phyloP scores from a whole-genome alignment of 192 early-diverging fungal species.

The Paraglomus brasilianum region DNA sequence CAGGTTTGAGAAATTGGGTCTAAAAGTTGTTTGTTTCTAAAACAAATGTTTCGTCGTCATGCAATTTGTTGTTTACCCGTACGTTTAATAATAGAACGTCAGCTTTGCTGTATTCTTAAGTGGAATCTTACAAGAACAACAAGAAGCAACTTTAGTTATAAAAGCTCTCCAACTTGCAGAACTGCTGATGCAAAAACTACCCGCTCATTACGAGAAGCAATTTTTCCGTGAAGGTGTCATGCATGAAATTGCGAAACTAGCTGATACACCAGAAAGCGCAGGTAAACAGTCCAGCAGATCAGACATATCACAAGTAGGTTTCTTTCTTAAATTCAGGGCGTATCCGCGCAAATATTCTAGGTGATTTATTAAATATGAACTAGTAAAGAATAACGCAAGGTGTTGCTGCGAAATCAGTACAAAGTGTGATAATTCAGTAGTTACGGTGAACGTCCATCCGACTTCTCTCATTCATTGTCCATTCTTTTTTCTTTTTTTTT shows the following conservation, averaged over 20 bases:
- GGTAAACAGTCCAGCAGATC: neutral
- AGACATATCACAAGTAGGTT: neutral
- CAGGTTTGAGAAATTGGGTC: no score
- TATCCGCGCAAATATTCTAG: neutral
- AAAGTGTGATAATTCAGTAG: neutral
- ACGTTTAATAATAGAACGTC: slow-evolving; percentile 29
- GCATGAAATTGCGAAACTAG: slow-evolving; percentile 56
- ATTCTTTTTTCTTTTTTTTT: no score
- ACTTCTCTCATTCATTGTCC: neutral
- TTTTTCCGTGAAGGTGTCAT: slow-evolving; percentile 79
- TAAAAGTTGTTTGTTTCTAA: no score
- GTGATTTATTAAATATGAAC: neutral
- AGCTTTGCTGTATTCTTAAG: slow-evolving; percentile 52
- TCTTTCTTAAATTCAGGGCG: neutral
- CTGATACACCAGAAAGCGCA: slow-evolving; percentile 32
- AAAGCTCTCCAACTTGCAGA: slow-evolving; percentile 62
- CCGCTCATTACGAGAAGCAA: slow-evolving; percentile 49
- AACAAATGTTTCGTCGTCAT: no score
- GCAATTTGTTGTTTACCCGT: no score
- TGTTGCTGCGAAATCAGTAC: neutral
- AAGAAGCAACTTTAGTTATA: slow-evolving; percentile 52
- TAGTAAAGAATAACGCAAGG: neutral
- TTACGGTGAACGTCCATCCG: slow-evolving; percentile 9
- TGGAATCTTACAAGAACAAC: slow-evolving; percentile 45
- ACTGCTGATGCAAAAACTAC: slow-evolving; percentile 64